These are phyloP conservation scores for Salix koriyanagi DNA, from an alignment of 345 rosid species.

Conservation along the genomic window DNA sequence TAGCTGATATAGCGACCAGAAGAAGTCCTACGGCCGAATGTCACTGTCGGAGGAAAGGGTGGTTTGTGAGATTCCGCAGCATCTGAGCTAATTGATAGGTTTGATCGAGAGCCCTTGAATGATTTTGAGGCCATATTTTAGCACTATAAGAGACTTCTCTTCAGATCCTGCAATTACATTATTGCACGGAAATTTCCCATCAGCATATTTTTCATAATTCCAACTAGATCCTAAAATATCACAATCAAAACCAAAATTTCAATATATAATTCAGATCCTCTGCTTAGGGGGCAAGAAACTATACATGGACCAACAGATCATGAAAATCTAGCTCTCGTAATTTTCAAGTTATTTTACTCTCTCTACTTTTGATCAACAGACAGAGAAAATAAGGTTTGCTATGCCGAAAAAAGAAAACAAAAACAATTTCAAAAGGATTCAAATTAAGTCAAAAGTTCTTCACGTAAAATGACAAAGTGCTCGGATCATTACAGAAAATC, in stretches of 20 bases:
- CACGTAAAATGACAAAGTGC: background rate
- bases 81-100: slow-evolving; percentile 60
- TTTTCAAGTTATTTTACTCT: background rate
- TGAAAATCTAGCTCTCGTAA: background rate
- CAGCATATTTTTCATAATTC: background rate
- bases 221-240: background rate
- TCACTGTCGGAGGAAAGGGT: slow-evolving; percentile 57
- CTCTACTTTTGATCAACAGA: background rate
- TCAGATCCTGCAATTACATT: slow-evolving; percentile 39
- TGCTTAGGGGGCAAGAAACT: background rate
- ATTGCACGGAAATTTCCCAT: slow-evolving; percentile 7
- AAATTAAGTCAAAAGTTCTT: background rate
- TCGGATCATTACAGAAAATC: background rate
- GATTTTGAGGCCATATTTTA: slow-evolving; percentile 60
- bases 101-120: slow-evolving; percentile 55
- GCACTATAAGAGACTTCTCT: slow-evolving; percentile 14
- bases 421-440: background rate
- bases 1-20: slow-evolving; percentile 85
- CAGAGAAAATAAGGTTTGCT: background rate
- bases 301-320: background rate
- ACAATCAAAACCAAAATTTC: background rate
- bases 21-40: slow-evolving; percentile 72
- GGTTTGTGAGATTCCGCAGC: slow-evolving; percentile 54
- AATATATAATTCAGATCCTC: background rate
- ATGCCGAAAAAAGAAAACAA: background rate